Conservation (phyloP, 1,284 basidiomycete species). For the Cryptococcus maquisensis region DNA sequence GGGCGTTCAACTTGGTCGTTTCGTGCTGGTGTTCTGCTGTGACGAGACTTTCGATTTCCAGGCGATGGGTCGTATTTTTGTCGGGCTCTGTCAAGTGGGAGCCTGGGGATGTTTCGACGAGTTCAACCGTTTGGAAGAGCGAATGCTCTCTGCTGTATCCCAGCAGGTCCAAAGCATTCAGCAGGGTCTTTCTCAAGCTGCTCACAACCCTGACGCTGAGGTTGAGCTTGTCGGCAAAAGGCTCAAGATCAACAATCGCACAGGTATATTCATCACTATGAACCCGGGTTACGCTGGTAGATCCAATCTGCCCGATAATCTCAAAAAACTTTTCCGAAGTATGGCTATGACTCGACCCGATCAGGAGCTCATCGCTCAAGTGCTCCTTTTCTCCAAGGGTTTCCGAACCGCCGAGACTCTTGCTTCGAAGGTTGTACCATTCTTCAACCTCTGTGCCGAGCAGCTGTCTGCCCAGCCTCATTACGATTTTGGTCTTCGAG, state of each 20-base stretch:
- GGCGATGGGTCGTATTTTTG: conserved; percentile 98
- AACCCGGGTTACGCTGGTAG: conserved; percentile 97
- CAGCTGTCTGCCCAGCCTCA: conserved; percentile 96
- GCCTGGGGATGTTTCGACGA: conserved; percentile 99
- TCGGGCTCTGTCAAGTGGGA: conserved; percentile 97
- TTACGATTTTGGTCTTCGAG: conserved; percentile 98
- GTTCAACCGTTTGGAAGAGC: conserved; percentile 96
- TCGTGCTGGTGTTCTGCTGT: conserved; percentile 98
- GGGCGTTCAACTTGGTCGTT: conserved; percentile 93
- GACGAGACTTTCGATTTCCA: conserved; percentile 99
- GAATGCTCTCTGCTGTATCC: conserved; percentile 95
- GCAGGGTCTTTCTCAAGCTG: conserved; percentile 78
- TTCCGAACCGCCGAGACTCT: conserved; percentile 95
- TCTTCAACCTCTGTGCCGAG: conserved; percentile 97
- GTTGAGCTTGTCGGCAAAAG: conserved; percentile 95
- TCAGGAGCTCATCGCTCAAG: conserved; percentile 96
- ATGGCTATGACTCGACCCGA: conserved; percentile 99
- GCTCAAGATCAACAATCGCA: conserved; percentile 88
- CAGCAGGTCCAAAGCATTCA: conserved; percentile 99
- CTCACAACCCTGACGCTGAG: conserved; percentile 76
- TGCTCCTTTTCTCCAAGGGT: conserved; percentile 98
- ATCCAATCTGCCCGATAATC: conserved; percentile 91
- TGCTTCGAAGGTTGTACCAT: conserved; percentile 96
- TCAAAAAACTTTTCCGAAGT: conserved; percentile 62
- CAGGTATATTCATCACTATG: conserved; percentile 95